Evolutionary conservation across 1,284 basidiomycete genomes (phyloP).

Genomic region (Leccinum huronense): DNA sequence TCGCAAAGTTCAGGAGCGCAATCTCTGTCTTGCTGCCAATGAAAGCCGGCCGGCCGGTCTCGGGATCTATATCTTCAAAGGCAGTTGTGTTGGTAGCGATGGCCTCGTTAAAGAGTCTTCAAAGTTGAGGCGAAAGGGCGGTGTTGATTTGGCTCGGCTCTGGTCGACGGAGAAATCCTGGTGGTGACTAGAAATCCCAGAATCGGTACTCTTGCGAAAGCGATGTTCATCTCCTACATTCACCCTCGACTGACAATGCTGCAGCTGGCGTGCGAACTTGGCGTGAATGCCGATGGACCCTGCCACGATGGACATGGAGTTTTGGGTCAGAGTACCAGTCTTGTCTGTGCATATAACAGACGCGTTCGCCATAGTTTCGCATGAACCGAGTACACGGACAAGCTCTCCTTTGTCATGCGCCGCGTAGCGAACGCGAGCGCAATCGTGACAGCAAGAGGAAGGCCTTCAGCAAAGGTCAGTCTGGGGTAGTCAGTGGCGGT

Average conservation of each 20-base stretch:
- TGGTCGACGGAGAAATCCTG: slow-evolving; percentile 88
- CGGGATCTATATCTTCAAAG: slow-evolving; percentile 80
- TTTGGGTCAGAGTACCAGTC: slow-evolving; percentile 91
- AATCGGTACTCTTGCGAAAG: slow-evolving; percentile 37
- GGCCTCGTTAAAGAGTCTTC: slow-evolving; percentile 73
- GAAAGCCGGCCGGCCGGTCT: slow-evolving; percentile 60
- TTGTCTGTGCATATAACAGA: slow-evolving; percentile 97
- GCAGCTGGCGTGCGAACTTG: slow-evolving; percentile 78
- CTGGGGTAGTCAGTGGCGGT: slow-evolving; percentile 4
- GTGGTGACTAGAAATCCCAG: slow-evolving; percentile 33
- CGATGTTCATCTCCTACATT: slow-evolving; percentile 27
- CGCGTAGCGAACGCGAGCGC: slow-evolving; percentile 97
- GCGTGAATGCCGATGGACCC: slow-evolving; percentile 69
- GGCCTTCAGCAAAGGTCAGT: slow-evolving; percentile 47
- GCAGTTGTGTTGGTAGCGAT: slow-evolving; percentile 96
- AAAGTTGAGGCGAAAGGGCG: slow-evolving; percentile 63
- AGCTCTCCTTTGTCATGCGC: slow-evolving; percentile 93
- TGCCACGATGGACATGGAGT: slow-evolving; percentile 96
- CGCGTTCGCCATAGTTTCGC: slow-evolving; percentile 98
- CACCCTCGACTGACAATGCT: slow-evolving; percentile 32
- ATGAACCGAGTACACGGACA: slow-evolving; percentile 92
- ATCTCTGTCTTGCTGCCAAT: slow-evolving; percentile 97
- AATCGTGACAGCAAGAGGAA: slow-evolving; percentile 94
- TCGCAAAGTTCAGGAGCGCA: slow-evolving; percentile 88
- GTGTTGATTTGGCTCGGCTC: slow-evolving; percentile 53